Evolutionary conservation across 257 asterid species (phyloP).

Genomic region (Avicennia marina): DNA sequence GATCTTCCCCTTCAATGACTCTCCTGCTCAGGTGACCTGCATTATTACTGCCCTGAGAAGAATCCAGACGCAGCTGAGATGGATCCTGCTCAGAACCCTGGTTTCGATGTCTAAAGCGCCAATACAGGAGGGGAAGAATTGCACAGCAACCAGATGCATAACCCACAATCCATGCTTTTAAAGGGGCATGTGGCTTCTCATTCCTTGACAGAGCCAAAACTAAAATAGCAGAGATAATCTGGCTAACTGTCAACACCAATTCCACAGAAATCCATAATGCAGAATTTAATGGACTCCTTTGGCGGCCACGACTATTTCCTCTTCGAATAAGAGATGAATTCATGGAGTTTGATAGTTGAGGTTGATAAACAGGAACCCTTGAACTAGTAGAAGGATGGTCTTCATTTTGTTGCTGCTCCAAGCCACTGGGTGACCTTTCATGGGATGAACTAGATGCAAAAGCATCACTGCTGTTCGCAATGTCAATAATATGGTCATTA

Average conservation of each 20-base stretch:
- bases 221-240: constrained; percentile 70
- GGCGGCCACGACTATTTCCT: constrained; percentile 59
- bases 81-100: constrained; percentile 65
- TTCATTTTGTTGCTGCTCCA: constrained; percentile 49
- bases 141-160: constrained; percentile 95
- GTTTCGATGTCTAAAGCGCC: constrained; percentile 77
- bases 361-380: constrained; percentile 44
- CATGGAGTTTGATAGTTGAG: constrained; percentile 50
- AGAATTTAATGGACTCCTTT: constrained; percentile 85
- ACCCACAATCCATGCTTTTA: constrained; percentile 70
- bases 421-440: constrained; percentile 35
- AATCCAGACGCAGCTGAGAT: constrained; percentile 46
- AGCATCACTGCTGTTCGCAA: constrained; percentile 48
- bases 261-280: constrained; percentile 82
- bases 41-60: constrained; percentile 45
- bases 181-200: constrained; percentile 83
- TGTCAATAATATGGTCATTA: constrained; percentile 61
- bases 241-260: constrained; percentile 70
- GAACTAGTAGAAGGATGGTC: constrained; percentile 64
- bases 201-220: constrained; percentile 67
- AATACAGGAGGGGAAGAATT: constrained; percentile 78
- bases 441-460: constrained; percentile 50
- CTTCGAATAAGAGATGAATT: constrained; percentile 59
- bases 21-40: constrained; percentile 45
- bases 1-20: constrained; percentile 49